phyloP scores from a whole-genome alignment of 768 basidiomycete species.

The Lentinula aciculospora region DNA sequence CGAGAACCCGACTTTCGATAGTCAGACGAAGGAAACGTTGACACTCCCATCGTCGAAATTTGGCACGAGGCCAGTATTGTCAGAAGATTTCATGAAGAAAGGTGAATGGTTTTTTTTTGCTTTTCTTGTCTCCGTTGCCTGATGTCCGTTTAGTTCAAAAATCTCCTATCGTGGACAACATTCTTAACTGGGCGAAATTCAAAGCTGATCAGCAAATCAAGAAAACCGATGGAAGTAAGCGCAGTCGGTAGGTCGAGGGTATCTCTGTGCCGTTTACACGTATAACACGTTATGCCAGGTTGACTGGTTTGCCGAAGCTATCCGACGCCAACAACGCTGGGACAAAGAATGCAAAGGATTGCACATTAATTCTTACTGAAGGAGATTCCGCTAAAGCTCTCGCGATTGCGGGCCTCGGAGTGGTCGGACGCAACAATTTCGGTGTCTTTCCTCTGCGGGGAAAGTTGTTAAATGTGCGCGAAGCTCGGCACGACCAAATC shows the following conservation, averaged over 20 bases:
- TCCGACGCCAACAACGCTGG: conserved; percentile 98
- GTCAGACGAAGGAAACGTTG: conserved; percentile 96
- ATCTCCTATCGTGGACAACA: conserved; percentile 84
- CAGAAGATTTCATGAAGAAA: conserved; percentile 96
- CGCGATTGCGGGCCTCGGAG: conserved; percentile 89
- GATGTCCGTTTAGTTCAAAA: conserved; percentile 58
- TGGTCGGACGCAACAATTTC: conserved; percentile 94
- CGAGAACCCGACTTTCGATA: conserved; percentile 98
- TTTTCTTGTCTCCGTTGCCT: background rate
- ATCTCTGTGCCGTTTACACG: background rate
- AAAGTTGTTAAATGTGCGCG: conserved; percentile 94
- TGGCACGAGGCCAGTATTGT: conserved; percentile 75
- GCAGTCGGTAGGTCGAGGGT: conserved; percentile 58
- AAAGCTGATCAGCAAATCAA: conserved; percentile 95
- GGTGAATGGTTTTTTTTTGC: conserved; percentile 43
- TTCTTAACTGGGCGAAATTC: conserved; percentile 95
- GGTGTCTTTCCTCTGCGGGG: conserved; percentile 98
- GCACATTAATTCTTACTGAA: conserved; percentile 96
- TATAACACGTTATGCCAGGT: conserved; percentile 34
- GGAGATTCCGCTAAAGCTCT: conserved; percentile 98
- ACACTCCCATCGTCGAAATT: conserved; percentile 87
- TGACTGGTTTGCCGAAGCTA: conserved; percentile 88
- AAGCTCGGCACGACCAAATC: conserved; percentile 93
- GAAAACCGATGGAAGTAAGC: conserved; percentile 91
- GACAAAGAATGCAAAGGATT: conserved; percentile 68